Evolutionary conservation across 2,329 filamentous ascomycete species (phyloP), one percentile per base, ranked within the genome.

Genomic region (Triangularia verruculosa): DNA sequence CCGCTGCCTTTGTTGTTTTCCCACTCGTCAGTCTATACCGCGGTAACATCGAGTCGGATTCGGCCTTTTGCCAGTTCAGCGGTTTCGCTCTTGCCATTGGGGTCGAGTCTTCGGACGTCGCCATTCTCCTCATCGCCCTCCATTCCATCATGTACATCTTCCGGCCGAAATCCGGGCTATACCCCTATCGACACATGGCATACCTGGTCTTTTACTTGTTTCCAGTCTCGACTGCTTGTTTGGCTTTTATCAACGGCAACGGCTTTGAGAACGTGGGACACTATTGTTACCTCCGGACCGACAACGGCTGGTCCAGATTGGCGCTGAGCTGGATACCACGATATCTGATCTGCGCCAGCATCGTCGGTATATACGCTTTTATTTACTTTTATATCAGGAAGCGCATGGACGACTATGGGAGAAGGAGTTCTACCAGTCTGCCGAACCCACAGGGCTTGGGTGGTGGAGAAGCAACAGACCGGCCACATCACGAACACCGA

Each of bases 71-170:
- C 72, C 87, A 92, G 75, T 78, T 83, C 52, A 86, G 82, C 68
- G 90, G 89, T 0, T 92, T 90, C 75, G 82, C 90, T 64, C 79
- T 91, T 30, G 78, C 86, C 4, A 75, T 87, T 57, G 86, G 86
- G n/a, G 85, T 89, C 63, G 88, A 91, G 73, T 85, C 86, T 28
- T 86, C 86, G 78, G 90, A 94, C 71, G 81, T 89, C 61, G 85
- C 89, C 9, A 86, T 92, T 15, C 79, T 92, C 13, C 81, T 91
- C 63, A 91, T 94, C 70, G 88, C 90, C 17, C 72, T 92, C 8
- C 91, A 94, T 72, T 89, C 88, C 57, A 86, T 85, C 2, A 76
- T 92, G 11, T 90, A 89, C 74, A 88, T 94, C 59, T 87, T 92
- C 68, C 82, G 83, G 22, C 85, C 86, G 0, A 73, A 72, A 47